These are phyloP conservation scores for Suillus ampliporus DNA, from an alignment of 768 basidiomycete genomes.

Conservation along the genomic window DNA sequence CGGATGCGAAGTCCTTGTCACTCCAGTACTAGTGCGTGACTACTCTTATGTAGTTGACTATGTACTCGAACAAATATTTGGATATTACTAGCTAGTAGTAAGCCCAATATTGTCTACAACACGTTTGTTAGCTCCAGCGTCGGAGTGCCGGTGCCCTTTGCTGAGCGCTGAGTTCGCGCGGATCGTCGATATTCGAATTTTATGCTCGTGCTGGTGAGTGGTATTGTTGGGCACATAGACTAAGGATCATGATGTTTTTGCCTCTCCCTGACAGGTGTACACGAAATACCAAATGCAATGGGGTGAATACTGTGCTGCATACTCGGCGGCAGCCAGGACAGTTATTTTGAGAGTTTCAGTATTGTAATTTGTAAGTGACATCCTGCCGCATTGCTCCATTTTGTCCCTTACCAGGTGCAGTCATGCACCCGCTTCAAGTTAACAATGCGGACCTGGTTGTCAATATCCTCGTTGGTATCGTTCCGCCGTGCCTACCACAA, in stretches of 20 bases:
- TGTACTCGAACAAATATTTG: too few species aligned
- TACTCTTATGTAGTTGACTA: too few species aligned
- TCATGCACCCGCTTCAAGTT: background rate
- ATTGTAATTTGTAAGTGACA: background rate
- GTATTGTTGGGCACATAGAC: too few species aligned
- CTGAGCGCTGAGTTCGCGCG: too few species aligned
- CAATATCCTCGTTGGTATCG: background rate
- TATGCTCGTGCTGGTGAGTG: too few species aligned
- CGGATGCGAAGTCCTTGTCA: background rate
- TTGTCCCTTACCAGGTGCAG: background rate
- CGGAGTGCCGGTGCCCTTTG: too few species aligned
- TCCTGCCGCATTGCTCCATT: background rate
- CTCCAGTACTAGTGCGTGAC: background rate
- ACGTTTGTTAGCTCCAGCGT: too few species aligned
- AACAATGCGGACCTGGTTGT: background rate
- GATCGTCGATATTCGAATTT: too few species aligned
- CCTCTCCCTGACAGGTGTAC: background rate
- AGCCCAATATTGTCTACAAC: too few species aligned
- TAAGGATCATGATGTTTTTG: background rate
- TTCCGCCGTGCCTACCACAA: background rate
- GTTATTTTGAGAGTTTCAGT: background rate
- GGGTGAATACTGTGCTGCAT: background rate
- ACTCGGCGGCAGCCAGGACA: background rate
- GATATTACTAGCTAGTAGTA: too few species aligned
- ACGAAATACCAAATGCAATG: background rate